These are phyloP conservation scores for Obba rivulosa DNA, from an alignment of 768 basidiomycete genomes.

Conservation along the genomic window DNA sequence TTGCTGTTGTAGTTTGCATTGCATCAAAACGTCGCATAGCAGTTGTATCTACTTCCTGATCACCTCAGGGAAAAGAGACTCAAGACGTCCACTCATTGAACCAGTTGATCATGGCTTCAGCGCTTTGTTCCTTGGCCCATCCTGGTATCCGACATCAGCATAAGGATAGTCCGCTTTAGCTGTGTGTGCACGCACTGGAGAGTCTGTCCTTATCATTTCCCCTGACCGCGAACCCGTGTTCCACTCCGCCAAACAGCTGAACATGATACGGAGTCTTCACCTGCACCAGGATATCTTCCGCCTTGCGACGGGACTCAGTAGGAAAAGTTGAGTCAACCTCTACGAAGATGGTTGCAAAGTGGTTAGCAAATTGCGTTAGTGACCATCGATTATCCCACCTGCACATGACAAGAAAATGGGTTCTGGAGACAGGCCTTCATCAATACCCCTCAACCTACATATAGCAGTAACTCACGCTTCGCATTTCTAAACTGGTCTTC, in stretches of 20 bases:
- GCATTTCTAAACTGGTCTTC: slow-evolving; percentile 41
- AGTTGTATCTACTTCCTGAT: no score
- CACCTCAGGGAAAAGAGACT: no score
- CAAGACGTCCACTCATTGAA: slow-evolving; percentile 5
- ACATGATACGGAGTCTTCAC: slow-evolving; percentile 48
- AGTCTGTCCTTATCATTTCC: slow-evolving; percentile 18
- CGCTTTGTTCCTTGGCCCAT: slow-evolving; percentile 15
- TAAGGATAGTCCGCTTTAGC: not conserved
- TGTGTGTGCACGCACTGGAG: slow-evolving; percentile 4
- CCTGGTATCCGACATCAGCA: slow-evolving; percentile 1
- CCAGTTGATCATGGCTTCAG: slow-evolving; percentile 12
- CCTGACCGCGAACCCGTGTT: slow-evolving; percentile 32
- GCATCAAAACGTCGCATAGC: no score
- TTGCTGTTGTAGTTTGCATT: no score
- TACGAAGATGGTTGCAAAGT: slow-evolving; percentile 10
- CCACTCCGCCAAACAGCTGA: slow-evolving; percentile 47
- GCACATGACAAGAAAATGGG: slow-evolving; percentile 53
- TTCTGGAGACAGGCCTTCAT: slow-evolving; percentile 26
- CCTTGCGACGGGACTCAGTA: slow-evolving; percentile 42
- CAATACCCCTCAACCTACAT: no score
- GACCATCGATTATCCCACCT: slow-evolving; percentile 26
- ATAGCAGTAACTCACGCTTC: slow-evolving; percentile 35
- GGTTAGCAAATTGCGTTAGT: no score
- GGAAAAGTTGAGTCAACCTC: slow-evolving; percentile 54
- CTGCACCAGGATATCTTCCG: slow-evolving; percentile 51